These are phyloP conservation scores for Urtica urens DNA, from an alignment of 306 rosid species.

Conservation along the genomic window DNA sequence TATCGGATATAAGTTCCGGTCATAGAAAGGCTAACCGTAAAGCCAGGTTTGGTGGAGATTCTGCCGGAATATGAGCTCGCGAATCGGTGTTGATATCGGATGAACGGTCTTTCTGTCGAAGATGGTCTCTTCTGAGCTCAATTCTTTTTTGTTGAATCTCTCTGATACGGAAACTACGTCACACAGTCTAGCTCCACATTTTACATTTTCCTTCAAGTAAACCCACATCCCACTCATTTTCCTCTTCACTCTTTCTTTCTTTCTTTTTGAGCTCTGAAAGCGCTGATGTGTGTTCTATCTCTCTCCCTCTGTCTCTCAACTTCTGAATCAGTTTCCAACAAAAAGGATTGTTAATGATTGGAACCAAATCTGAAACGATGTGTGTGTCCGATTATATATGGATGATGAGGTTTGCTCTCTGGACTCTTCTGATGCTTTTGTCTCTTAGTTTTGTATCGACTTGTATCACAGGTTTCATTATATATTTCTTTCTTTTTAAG, in stretches of 20 bases:
- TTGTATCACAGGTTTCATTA: no score
- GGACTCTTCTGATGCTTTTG: no score
- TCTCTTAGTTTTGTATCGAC: no score
- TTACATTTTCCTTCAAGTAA: slow-evolving; percentile 41
- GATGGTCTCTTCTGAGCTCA: slow-evolving; percentile 10
- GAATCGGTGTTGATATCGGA: slow-evolving; percentile 23
- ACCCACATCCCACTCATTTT: slow-evolving; percentile 53
- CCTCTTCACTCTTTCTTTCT: slow-evolving; percentile 7
- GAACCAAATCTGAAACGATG: not conserved
- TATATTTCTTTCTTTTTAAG: no score
- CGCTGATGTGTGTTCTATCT: not conserved
- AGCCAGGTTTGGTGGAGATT: slow-evolving; percentile 25
- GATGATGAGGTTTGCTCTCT: no score
- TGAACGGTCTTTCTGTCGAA: slow-evolving; percentile 15
- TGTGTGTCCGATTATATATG: no score
- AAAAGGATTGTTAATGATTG: not conserved
- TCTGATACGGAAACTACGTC: slow-evolving; percentile 30
- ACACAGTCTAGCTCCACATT: slow-evolving; percentile 43
- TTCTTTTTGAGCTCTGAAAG: not conserved
- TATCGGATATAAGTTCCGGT: no score
- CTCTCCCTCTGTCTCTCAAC: not conserved
- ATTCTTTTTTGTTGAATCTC: slow-evolving; percentile 19
- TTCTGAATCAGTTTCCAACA: not conserved
- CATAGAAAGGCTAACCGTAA: slow-evolving; percentile 34
- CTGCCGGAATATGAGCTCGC: slow-evolving; percentile 15